Base-by-base conservation (phyloP, 306 rosid species). In the Gastrolobium bilobum region DNA sequence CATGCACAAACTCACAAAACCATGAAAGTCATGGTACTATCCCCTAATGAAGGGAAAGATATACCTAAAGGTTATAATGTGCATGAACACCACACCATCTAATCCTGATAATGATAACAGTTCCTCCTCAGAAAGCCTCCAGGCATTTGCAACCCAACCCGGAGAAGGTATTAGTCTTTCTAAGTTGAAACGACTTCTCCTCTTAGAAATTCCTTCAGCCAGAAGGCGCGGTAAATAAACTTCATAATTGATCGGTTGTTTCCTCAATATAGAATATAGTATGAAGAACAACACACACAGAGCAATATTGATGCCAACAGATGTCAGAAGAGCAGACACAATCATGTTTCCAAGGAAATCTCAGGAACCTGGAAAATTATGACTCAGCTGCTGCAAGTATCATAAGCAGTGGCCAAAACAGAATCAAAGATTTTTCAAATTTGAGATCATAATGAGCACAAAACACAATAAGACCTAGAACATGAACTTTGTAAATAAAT, bases 81-180 rank as follows among this genome's bases (percentile, higher is more conserved):
- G 90, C 89, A 95, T 87, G 71, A 84, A 95, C 34, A 93, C 94
- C 35, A 93, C 91, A 50, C 90, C 94, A 75, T 95, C 99, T 82
- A 95, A 79, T 43, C 98, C 98, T 2, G 90, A 89, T 42, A 81
- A 48, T 33, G 87, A 71, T 47, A 91, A 79, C 58, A 95, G 77
- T 7, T 95, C 94, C 47, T 93, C 99, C 79, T 95, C 99, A 35
- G 99, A 77, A 77, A 95, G 91, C 64, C 68, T 85, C 97, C 94
- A 95, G 0, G 99, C 97, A 42, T 73, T 78, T 51, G 84, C 82
- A 40, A 95, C 77, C 98, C 98, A 95, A 68, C 87, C 86, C 33
- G 97, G 61, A 15, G 98, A 95, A 74, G 98, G 99, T 59, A 93
- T 81, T 26, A 93, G 79, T 81, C 98, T 84, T 79, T 91, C 99